Conservation (phyloP, 495 filamentous ascomycete species). For the Talaromyces stipitatus region DNA sequence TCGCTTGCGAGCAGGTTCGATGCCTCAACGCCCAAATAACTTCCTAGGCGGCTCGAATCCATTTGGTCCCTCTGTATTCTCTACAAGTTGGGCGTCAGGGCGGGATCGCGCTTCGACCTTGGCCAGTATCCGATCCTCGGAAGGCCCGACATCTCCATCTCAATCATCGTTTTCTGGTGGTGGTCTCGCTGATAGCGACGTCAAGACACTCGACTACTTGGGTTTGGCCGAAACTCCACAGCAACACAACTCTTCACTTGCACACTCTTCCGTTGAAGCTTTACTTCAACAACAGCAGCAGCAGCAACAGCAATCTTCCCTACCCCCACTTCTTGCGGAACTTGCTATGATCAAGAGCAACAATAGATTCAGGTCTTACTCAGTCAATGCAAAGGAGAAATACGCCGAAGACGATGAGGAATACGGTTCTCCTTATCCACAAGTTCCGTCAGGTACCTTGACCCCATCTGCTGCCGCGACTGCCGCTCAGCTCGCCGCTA, state of each 20-base stretch:
- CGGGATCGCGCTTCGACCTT: slow-evolving; percentile 78
- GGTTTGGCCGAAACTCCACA: slow-evolving; percentile 93
- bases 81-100: slow-evolving; percentile 69
- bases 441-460: slow-evolving; percentile 59
- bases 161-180: slow-evolving; percentile 87
- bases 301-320: slow-evolving; percentile 42
- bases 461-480: slow-evolving; percentile 62
- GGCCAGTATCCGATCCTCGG: slow-evolving; percentile 80
- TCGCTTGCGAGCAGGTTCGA: slow-evolving; percentile 85
- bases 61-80: slow-evolving; percentile 85
- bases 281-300: slow-evolving; percentile 51
- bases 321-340: slow-evolving; percentile 71
- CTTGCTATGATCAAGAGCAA: slow-evolving; percentile 69
- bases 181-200: slow-evolving; percentile 78
- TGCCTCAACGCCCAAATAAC: slow-evolving; percentile 73
- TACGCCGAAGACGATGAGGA: slow-evolving; percentile 92
- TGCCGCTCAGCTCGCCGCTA: slow-evolving; percentile 66
- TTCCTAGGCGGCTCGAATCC: slow-evolving; percentile 56
- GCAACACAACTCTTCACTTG: slow-evolving; percentile 62
- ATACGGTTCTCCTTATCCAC: slow-evolving; percentile 48
- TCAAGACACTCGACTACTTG: slow-evolving; percentile 91
- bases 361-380: slow-evolving; percentile 91
- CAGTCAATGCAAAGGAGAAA: slow-evolving; percentile 97
- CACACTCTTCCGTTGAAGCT: slow-evolving; percentile 42
- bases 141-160: slow-evolving; percentile 79